Evolutionary conservation across 441 rosid genomes (phyloP).

Genomic region (Mallotus japonicus): DNA sequence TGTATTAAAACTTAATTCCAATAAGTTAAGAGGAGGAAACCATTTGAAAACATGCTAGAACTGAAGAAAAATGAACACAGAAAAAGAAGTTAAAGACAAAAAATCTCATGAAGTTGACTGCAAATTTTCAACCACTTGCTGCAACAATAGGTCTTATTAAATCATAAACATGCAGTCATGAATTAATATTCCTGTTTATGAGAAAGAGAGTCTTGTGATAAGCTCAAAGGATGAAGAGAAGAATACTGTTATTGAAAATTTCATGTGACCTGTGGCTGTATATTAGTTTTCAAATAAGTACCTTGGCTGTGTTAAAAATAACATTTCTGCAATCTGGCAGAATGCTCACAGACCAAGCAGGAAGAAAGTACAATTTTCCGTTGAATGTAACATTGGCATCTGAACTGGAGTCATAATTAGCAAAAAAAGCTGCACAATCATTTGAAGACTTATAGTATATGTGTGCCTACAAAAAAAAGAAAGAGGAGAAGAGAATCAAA

Average conservation of each 20-base stretch:
- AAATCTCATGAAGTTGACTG: neutral
- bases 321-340: constrained; percentile 66
- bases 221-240: too few relatives aligned
- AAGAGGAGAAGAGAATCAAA: constrained; percentile 4
- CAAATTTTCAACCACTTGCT: too few relatives aligned
- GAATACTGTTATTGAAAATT: too few relatives aligned
- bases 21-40: neutral
- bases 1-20: neutral
- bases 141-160: too few relatives aligned
- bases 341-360: constrained; percentile 82
- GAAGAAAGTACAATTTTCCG: constrained; percentile 52
- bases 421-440: constrained; percentile 63
- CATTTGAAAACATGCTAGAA: neutral
- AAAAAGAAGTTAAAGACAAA: neutral
- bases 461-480: constrained; percentile 48
- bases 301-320: constrained; percentile 66
- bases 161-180: too few relatives aligned
- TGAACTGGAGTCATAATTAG: constrained; percentile 43
- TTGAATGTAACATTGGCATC: constrained; percentile 55
- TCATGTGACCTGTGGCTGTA: too few relatives aligned
- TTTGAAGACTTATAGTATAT: constrained; percentile 51
- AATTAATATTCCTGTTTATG: too few relatives aligned
- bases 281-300: constrained; percentile 7
- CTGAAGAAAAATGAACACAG: neutral
- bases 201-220: too few relatives aligned